phyloP scores from a whole-genome alignment of 129 eudicot genomes.

The Helianthus tuberosus region DNA sequence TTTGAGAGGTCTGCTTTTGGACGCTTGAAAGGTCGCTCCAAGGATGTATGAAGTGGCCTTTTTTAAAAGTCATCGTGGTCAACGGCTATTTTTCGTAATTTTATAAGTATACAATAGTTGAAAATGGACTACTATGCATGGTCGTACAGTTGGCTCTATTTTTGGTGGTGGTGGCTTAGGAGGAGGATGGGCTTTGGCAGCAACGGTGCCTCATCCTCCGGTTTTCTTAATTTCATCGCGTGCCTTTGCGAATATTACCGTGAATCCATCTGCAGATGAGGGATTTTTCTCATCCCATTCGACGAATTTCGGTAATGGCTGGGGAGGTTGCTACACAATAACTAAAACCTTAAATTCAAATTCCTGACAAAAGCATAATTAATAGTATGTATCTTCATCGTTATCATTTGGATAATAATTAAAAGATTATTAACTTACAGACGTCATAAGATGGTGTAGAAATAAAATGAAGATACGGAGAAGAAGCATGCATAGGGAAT shows the following conservation, averaged over 20 bases:
- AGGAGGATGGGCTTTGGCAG: constrained; percentile 35
- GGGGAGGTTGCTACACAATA: constrained; percentile 45
- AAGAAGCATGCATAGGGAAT: constrained; percentile 18
- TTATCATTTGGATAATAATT: no score
- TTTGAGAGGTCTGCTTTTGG: no score
- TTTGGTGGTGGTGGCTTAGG: constrained; percentile 6
- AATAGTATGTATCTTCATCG: no score
- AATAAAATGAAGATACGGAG: constrained; percentile 17
- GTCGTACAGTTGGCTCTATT: constrained; percentile 14
- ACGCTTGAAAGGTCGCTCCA: no score
- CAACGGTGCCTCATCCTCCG: constrained; percentile 38
- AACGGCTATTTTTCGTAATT: no score
- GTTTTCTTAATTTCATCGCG: constrained; percentile 62
- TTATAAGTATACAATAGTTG: no score
- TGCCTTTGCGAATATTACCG: constrained; percentile 71
- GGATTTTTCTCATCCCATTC: constrained; percentile 80
- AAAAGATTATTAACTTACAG: constrained; percentile 35
- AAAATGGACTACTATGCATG: no score
- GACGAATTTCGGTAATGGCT: constrained; percentile 73
- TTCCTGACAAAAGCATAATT: not conserved
- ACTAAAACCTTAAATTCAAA: constrained; percentile 1
- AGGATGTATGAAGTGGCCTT: no score
- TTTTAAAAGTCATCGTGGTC: no score
- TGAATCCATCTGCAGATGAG: constrained; percentile 70
- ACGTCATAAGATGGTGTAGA: constrained; percentile 35